These are phyloP conservation scores for Talaromyces sp. DNA, from an alignment of 2,329 filamentous ascomycete species.

Conservation along the genomic window DNA sequence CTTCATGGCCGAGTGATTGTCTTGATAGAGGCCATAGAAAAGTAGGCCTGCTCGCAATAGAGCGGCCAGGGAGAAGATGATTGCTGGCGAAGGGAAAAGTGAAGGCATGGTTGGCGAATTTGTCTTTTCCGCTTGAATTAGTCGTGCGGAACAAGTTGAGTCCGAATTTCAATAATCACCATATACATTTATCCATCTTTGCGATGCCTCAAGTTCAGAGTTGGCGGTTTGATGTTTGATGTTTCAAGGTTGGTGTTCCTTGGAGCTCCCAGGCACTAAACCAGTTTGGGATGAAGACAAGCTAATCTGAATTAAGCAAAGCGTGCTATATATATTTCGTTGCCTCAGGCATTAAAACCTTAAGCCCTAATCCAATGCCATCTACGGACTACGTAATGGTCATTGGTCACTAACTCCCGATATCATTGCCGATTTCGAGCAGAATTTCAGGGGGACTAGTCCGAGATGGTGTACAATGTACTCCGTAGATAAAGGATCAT, in stretches of 20 bases:
- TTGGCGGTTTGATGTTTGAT: not conserved
- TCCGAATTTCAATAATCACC: not conserved
- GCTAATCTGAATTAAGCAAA: not conserved
- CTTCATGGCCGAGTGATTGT: slow-evolving; percentile 84
- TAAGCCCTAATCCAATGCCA: too few species aligned
- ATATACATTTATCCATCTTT: not conserved
- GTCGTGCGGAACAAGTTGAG: too few species aligned
- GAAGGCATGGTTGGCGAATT: slow-evolving; percentile 8
- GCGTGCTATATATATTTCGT: not conserved
- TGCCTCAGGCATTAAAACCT: not conserved
- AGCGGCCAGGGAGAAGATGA: slow-evolving; percentile 38
- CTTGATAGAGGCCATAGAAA: slow-evolving; percentile 86
- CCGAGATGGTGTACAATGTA: too few species aligned
- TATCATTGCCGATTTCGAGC: too few species aligned
- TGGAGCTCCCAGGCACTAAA: not conserved
- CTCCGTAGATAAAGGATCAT: too few species aligned
- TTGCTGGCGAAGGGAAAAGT: slow-evolving; percentile 21
- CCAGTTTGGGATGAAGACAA: not conserved
- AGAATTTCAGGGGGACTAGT: too few species aligned
- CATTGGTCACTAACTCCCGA: too few species aligned
- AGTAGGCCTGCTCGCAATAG: slow-evolving; percentile 68
- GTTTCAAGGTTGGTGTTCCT: not conserved
- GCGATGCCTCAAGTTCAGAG: not conserved
- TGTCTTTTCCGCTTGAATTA: too few species aligned
- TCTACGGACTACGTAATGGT: too few species aligned